Percentiles rank a stretch among this genome's conserved stretches.
Conservation (phyloP, 768 basidiomycete genomes). For the Phanerochaete carnosa region DNA sequence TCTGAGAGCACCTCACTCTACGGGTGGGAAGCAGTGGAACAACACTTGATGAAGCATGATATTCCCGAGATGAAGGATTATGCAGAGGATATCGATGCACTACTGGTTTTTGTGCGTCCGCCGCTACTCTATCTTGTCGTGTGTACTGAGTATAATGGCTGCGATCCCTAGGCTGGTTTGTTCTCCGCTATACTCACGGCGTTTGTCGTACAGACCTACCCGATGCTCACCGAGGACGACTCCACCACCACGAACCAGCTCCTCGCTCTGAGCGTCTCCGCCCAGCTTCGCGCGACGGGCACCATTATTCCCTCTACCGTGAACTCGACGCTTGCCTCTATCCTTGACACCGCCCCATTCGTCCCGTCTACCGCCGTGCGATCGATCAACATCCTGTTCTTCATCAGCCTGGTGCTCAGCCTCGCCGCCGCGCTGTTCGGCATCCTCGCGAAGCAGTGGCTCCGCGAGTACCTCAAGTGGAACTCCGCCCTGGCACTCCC, state of each 20-base stretch:
- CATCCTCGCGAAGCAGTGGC: neutral
- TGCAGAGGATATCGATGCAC: slow-evolving; percentile 4
- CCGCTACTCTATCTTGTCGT: no score
- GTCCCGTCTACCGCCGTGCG: neutral
- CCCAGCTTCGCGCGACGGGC: neutral
- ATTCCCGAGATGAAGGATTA: neutral
- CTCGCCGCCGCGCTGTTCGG: neutral
- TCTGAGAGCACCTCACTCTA: no score
- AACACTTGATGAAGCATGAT: neutral
- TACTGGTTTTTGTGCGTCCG: slow-evolving; percentile 6
- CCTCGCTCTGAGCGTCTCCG: neutral
- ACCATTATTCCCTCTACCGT: neutral
- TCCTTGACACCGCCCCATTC: neutral
- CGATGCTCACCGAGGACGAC: no score
- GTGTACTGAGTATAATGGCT: no score
- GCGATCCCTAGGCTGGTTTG: neutral
- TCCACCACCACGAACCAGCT: neutral
- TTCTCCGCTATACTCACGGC: neutral
- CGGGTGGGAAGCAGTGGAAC: neutral
- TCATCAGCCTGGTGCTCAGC: neutral
- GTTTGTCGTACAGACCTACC: neutral
- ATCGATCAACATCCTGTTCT: neutral
- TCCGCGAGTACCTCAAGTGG: neutral
- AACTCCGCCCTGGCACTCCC: neutral
- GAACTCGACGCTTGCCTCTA: neutral